Base-by-base conservation (phyloP, 2,329 filamentous ascomycete species). In the Calonectria pauciramosa region DNA sequence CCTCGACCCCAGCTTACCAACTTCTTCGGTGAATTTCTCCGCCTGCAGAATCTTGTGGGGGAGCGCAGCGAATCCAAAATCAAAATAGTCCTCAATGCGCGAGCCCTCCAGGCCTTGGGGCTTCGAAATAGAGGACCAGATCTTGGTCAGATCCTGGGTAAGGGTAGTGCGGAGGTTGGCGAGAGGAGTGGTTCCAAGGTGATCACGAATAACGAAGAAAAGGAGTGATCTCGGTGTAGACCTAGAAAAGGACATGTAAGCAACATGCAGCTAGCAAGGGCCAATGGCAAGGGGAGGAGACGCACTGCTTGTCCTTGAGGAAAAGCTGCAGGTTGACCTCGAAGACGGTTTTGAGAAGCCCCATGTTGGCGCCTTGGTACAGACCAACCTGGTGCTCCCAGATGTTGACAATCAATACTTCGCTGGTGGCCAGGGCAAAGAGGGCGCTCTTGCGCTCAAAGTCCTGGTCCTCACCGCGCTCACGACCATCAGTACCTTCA, bases 351-450 rank as follows among this genome's bases (percentile, higher is more conserved):
- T 99, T 99, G 82, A 99, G 89, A 81, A 99, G 87, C 11, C 97
- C 97, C 97, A 99, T 99, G 85, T 99, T 99, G 81, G 97, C 97
- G 72, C 97, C 97, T 87, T 99, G 96, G 84, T 99, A 99, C 85
- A 99, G 86, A 63, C 97, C 97, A 76, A 99, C 97, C 86, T 99
- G 97, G 85, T 98, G 96, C 86, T 99, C 97, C 97, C 97, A 99
- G 79, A 99, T 98, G 84, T 99, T 99, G 86, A 99, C 94, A 83
- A 99, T 97, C 80, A 99, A 90, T 68, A 99, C 96, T 88, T 99
- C 97, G 84, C 96, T 99, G 23, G 97, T 99, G 65, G 97, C 97
- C 82, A 99, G 91, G 67, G 97, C 97, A 86, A 99, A 99, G 26
- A 99, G 91, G 30, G 97, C 97, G 85, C 96, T 98, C 89, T 99